phyloP scores from a whole-genome alignment of 2,329 filamentous ascomycete species.

The Neopestalotiopsis clavispora region DNA sequence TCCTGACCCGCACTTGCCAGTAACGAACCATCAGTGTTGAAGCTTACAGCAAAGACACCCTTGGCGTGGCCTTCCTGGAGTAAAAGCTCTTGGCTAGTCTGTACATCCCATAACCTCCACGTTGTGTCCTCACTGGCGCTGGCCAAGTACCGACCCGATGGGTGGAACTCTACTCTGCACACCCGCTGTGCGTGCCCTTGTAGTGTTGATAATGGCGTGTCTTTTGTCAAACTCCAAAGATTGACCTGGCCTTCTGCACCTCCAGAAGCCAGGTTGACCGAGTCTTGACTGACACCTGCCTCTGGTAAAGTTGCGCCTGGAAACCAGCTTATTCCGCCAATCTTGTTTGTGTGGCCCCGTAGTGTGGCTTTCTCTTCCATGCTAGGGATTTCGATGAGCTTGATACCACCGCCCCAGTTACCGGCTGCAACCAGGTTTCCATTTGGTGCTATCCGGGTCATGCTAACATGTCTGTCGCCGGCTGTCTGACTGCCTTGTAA shows the following conservation, averaged over 20 bases:
- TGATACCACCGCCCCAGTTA: conserved; percentile 91
- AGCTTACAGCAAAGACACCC: conserved; percentile 88
- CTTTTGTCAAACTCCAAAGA: conserved; percentile 86
- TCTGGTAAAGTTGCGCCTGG: conserved; percentile 78
- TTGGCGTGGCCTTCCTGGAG: conserved; percentile 94
- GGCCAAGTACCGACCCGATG: conserved; percentile 85
- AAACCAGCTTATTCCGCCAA: conserved; percentile 90
- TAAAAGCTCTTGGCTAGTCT: conserved; percentile 81
- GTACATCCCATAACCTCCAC: conserved; percentile 95
- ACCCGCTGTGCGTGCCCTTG: conserved; percentile 86
- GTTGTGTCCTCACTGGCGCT: conserved; percentile 96
- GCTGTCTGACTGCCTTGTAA: conserved; percentile 93
- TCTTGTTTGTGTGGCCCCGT: conserved; percentile 84
- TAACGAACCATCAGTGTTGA: conserved; percentile 89
- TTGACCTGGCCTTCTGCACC: conserved; percentile 88
- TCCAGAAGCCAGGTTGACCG: conserved; percentile 86
- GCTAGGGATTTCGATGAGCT: conserved; percentile 82
- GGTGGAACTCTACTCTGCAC: conserved; percentile 92
- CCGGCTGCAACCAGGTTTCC: conserved; percentile 85
- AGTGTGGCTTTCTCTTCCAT: conserved; percentile 77
- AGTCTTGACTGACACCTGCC: conserved; percentile 71
- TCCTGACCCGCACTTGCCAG: conserved; percentile 92
- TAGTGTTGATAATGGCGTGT: conserved; percentile 82
- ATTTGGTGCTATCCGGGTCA: conserved; percentile 88
- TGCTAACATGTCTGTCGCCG: conserved; percentile 87